These are phyloP conservation scores for Backusella parvicylindrica DNA, from an alignment of 192 early-diverging fungal genomes.

Conservation along the genomic window DNA sequence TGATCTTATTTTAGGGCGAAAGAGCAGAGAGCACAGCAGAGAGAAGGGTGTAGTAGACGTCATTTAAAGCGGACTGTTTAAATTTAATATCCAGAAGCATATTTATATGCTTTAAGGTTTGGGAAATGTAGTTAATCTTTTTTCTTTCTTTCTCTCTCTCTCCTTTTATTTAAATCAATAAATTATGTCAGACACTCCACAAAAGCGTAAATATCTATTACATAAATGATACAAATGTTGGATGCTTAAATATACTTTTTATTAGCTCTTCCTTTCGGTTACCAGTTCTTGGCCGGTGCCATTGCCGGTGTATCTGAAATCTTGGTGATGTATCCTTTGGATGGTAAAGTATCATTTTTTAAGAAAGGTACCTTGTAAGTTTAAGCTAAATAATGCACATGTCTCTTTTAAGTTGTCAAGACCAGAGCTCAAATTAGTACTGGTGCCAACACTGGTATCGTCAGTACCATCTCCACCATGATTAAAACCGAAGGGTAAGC, in stretches of 20 bases:
- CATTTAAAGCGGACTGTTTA: conserved; percentile 3
- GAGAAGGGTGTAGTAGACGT: neutral
- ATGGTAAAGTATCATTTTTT: conserved; percentile 35
- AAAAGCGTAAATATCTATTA: neutral
- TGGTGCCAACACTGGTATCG: conserved; percentile 27
- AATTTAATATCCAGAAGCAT: neutral
- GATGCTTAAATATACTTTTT: neutral
- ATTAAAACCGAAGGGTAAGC: conserved; percentile 36
- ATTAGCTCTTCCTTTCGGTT: conserved; percentile 60
- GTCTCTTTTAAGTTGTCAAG: conserved; percentile 65
- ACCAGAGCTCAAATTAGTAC: conserved; percentile 84
- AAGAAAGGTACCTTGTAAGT: neutral
- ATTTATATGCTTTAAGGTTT: neutral
- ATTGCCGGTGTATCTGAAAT: conserved; percentile 91
- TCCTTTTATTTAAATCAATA: neutral
- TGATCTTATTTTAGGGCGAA: neutral
- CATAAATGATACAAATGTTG: neutral
- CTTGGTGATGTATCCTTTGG: conserved; percentile 90
- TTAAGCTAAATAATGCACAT: neutral
- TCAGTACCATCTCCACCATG: conserved; percentile 21
- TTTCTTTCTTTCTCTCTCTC: neutral
- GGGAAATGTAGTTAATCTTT: neutral
- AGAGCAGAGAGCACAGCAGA: neutral
- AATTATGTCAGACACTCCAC: neutral
- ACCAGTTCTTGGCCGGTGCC: conserved; percentile 74